phyloP scores from a whole-genome alignment of 2,329 filamentous ascomycete genomes.

The Xylaria sp. region DNA sequence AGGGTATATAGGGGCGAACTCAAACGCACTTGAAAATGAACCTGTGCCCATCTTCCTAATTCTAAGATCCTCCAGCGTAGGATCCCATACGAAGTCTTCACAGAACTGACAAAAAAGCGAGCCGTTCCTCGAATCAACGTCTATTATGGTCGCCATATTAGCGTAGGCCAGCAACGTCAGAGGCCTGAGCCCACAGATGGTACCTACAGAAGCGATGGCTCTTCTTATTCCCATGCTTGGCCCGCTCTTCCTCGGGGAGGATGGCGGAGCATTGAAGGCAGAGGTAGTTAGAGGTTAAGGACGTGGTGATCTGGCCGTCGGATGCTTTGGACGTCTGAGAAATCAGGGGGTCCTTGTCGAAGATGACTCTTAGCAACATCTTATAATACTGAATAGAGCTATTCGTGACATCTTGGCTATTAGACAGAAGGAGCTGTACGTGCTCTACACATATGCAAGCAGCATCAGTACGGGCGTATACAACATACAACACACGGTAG shows the following conservation, averaged over 20 bases:
- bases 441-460: slow-evolving; percentile 72
- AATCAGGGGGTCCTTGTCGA: slow-evolving; percentile 68
- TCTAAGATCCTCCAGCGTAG: slow-evolving; percentile 76
- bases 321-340: slow-evolving; percentile 67
- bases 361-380: slow-evolving; percentile 71
- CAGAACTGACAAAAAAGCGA: slow-evolving; percentile 82
- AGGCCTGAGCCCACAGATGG: neutral
- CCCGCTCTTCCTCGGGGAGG: slow-evolving; percentile 67
- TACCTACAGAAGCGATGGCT: slow-evolving; percentile 72
- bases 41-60: slow-evolving; percentile 72
- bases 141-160: slow-evolving; percentile 47
- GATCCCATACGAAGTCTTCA: slow-evolving; percentile 82
- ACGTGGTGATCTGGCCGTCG: slow-evolving; percentile 63
- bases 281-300: slow-evolving; percentile 71
- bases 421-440: slow-evolving; percentile 68
- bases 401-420: slow-evolving; percentile 67
- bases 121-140: slow-evolving; percentile 78
- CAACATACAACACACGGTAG: slow-evolving; percentile 19
- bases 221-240: slow-evolving; percentile 71
- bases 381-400: slow-evolving; percentile 75
- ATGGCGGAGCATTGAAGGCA: slow-evolving; percentile 76
- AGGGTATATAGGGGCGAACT: neutral
- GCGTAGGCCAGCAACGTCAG: slow-evolving; percentile 32
- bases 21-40: slow-evolving; percentile 63
- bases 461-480: slow-evolving; percentile 17